A percentile compares a stretch with the other conserved stretches of the same genome.
phyloP scores from a whole-genome alignment of 805 yeast genomes.

The Monosporozyma unispora region DNA sequence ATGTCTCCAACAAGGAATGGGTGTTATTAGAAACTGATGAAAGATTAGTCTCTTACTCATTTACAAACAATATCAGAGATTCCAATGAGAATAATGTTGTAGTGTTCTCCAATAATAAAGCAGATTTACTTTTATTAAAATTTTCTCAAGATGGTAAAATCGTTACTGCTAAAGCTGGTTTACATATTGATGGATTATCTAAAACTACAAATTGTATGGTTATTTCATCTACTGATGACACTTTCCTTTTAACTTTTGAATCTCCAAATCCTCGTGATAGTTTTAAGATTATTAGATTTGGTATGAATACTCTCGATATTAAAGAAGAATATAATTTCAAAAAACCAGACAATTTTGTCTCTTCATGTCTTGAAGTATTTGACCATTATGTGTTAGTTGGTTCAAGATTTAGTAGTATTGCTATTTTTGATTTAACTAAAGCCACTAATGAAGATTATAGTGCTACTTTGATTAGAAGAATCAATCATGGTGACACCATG shows the following conservation, averaged over 20 bases:
- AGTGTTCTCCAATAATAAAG: constrained; percentile 32
- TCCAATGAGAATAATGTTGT: constrained; percentile 22
- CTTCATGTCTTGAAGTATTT: constrained; percentile 48
- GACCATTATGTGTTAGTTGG: constrained; percentile 47
- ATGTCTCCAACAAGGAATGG: constrained; percentile 23
- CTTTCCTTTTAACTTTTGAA: constrained; percentile 41
- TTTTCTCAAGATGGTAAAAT: constrained; percentile 32
- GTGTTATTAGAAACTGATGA: constrained; percentile 13
- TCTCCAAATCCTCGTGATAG: constrained; percentile 60
- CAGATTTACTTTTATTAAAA: constrained; percentile 37
- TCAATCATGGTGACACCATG: constrained; percentile 60
- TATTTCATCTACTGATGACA: constrained; percentile 14
- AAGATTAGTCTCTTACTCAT: constrained; percentile 33
- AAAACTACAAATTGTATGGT: constrained; percentile 46
- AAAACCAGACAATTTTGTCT: constrained; percentile 44
- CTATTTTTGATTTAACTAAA: constrained; percentile 38
- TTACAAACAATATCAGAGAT: constrained; percentile 35
- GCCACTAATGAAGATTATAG: constrained; percentile 11
- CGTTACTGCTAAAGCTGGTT: constrained; percentile 15
- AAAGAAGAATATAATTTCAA: constrained; percentile 15
- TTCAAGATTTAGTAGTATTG: constrained; percentile 61
- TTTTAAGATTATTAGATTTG: constrained; percentile 36
- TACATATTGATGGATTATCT: constrained; percentile 26
- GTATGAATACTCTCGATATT: constrained; percentile 23
- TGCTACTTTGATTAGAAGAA: constrained; percentile 33